Base-by-base conservation (phyloP, 1,284 basidiomycete species). In the Tilletia indica region DNA sequence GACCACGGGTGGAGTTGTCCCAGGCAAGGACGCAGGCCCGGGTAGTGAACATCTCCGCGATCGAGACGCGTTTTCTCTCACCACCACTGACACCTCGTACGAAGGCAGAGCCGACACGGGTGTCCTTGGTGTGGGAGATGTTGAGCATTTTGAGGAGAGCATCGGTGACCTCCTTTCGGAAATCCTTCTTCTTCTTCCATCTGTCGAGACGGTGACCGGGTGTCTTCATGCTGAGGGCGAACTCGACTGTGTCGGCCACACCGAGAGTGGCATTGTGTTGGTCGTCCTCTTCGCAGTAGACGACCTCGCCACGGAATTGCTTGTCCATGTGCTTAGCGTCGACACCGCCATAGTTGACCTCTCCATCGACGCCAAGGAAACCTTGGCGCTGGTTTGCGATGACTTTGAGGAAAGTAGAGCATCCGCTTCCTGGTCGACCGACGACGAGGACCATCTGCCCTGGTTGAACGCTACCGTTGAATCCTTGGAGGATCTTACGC, bases 351-450 rank as follows among this genome's bases (percentile, higher is more conserved):
- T 92, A 93, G 70, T 86, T 85, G 1, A 92, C 87, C 0, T 89
- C 86, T 6, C 91, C 91, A n/a, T 88, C 79, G 5, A 92, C 86
- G 12, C 85, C 78, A 74, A 89, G 86, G 75, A 87, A 93, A 74
- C 90, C 90, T 0, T 85, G 80, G 0, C 89, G 88, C 74, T 89
- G 88, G 77, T 92, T 92, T 5, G 92, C 88, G 54, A 93, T 86
- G 0, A 87, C 87, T 82, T 91, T 91, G 71, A 93, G 88, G 49
- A 93, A 87, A 0, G 91, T 91, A 25, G 87, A 89, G 81, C 92
- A 93, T 1, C 92, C 92, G 0, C 90, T 88, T 2, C 91, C 91
- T n/a, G 92, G 92, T 68, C 90, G 89, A 6, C 92, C 92, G 4
- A 93, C 87, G n/a, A 93, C 92, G 66, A 82, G 77, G 2, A 79